Evolutionary conservation across 1,284 basidiomycete species (phyloP).

Genomic region (Tremellales sp.): DNA sequence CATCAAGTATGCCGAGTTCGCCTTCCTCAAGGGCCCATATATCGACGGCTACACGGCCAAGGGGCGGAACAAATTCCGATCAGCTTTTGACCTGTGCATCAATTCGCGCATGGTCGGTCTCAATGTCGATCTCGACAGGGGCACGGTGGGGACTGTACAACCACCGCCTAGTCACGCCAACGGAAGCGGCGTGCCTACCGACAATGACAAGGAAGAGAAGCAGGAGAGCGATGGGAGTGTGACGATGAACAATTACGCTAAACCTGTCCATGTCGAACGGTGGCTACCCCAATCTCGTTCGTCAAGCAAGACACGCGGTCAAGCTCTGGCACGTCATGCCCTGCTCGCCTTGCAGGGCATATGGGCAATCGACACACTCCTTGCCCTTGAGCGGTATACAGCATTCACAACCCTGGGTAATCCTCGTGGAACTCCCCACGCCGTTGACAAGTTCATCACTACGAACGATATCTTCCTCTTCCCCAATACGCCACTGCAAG

Average conservation of each 20-base stretch:
- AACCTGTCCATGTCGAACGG: constrained; percentile 1
- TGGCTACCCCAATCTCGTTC: constrained; percentile 19
- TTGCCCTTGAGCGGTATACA: constrained; percentile 26
- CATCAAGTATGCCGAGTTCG: constrained; percentile 35
- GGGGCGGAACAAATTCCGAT: constrained; percentile 17
- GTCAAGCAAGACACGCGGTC: constrained; percentile 14
- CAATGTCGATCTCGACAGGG: constrained; percentile 11
- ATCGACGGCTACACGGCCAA: constrained; percentile 27
- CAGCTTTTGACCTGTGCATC: constrained; percentile 27
- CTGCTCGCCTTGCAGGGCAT: constrained; percentile 19
- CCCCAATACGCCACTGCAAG: constrained; percentile 10
- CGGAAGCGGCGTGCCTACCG: neutral
- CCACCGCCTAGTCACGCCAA: neutral
- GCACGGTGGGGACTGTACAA: constrained; percentile 2
- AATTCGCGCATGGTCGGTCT: constrained; percentile 40
- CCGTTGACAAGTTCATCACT: constrained; percentile 20
- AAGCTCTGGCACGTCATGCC: constrained; percentile 26
- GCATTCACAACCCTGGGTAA: constrained; percentile 20
- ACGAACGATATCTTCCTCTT: constrained; percentile 21
- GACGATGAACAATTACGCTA: no score
- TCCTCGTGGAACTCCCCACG: constrained; percentile 9
- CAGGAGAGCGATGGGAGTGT: constrained; percentile 7
- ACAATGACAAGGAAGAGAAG: neutral
- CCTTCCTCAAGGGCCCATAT: constrained; percentile 21
- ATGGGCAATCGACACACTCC: constrained; percentile 27